Conservation (phyloP, 148 eudicot genomes). For the Hydrangea macrophylla region DNA sequence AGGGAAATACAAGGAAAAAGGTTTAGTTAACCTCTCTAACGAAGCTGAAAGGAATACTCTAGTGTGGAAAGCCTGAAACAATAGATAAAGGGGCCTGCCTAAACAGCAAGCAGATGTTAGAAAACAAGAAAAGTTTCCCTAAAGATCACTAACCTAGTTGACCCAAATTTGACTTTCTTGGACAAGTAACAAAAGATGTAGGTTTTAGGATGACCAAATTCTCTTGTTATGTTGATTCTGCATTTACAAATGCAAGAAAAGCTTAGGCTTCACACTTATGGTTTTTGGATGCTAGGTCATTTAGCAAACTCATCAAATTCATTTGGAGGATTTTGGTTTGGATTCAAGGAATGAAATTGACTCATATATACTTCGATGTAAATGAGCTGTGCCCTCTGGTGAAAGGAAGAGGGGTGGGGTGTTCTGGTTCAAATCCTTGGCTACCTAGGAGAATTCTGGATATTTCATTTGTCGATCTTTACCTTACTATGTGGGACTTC, state of each 20-base stretch:
- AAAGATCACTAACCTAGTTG: not conserved
- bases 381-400: no score
- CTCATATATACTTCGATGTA: no score
- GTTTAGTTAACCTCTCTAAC: not conserved
- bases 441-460: not conserved
- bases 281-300: no score
- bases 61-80: not conserved
- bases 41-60: not conserved
- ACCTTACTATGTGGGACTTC: not conserved
- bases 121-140: not conserved
- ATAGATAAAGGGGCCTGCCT: not conserved
- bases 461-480: not conserved
- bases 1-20: not conserved
- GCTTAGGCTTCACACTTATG: no score
- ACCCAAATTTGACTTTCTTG: not conserved
- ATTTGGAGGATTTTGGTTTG: no score
- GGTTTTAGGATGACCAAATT: slow-evolving; percentile 1
- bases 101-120: not conserved
- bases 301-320: no score
- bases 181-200: not conserved
- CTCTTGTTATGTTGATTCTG: not conserved
- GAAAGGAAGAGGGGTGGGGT: no score
- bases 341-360: no score
- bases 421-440: not conserved
- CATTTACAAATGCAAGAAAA: no score